These are phyloP conservation scores for Stagonosporopsis rhizophila DNA, from an alignment of 2,329 filamentous ascomycete genomes.

Conservation along the genomic window DNA sequence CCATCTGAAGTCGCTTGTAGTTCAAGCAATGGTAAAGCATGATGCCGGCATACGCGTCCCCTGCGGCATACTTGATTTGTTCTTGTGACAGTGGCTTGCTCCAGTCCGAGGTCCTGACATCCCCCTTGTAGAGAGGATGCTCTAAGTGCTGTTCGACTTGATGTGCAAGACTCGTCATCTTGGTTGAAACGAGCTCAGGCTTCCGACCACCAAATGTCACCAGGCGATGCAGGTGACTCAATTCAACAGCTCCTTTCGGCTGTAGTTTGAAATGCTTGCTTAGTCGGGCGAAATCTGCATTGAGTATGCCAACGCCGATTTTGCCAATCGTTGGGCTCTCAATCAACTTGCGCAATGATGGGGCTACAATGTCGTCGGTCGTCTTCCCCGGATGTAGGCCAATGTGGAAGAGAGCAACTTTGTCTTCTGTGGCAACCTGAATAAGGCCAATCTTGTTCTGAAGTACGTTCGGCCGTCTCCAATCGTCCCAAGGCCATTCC, in stretches of 20 bases:
- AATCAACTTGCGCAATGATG: slow-evolving; percentile 74
- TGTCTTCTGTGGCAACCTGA: slow-evolving; percentile 78
- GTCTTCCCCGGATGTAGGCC: slow-evolving; percentile 60
- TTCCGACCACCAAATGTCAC: slow-evolving; percentile 69
- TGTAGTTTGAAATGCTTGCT: slow-evolving; percentile 70
- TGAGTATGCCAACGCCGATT: slow-evolving; percentile 74
- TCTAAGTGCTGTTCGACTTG: slow-evolving; percentile 76
- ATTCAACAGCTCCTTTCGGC: slow-evolving; percentile 74
- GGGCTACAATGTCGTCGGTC: slow-evolving; percentile 67
- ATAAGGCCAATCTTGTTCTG: slow-evolving; percentile 80
- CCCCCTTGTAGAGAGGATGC: slow-evolving; percentile 80
- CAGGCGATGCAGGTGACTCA: slow-evolving; percentile 82
- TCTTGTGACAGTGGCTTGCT: slow-evolving; percentile 64
- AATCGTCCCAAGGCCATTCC: slow-evolving; percentile 73
- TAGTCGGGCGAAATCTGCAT: slow-evolving; percentile 69
- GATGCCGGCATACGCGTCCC: slow-evolving; percentile 84
- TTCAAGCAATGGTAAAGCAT: slow-evolving; percentile 79
- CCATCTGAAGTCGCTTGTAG: slow-evolving; percentile 62
- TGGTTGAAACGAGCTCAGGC: slow-evolving; percentile 46
- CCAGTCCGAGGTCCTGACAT: slow-evolving; percentile 80
- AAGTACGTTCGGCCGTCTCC: slow-evolving; percentile 53
- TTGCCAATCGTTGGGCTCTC: slow-evolving; percentile 75
- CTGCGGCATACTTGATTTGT: slow-evolving; percentile 78
- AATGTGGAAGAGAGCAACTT: slow-evolving; percentile 82
- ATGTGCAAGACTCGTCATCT: slow-evolving; percentile 68